Conservation (phyloP, 192 early-diverging fungal species). For the Irineochytrium annulatum region DNA sequence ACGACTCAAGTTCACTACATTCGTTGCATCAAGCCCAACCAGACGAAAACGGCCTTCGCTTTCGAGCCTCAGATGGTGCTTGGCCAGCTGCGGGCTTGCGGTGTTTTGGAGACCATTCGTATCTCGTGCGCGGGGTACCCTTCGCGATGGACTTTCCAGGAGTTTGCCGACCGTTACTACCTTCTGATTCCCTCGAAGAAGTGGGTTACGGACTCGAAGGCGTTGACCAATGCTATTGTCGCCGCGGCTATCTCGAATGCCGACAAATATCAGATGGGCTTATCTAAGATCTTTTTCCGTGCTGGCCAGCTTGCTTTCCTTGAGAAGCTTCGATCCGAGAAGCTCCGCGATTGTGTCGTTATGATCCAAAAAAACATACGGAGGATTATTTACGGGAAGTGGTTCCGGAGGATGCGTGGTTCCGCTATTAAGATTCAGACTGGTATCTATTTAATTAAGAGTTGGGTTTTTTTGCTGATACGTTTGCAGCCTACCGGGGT, state of each 20-base stretch:
- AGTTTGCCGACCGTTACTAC: constrained; percentile 85
- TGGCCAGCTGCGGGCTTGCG: constrained; percentile 85
- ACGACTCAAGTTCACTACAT: constrained; percentile 86
- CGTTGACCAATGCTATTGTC: constrained; percentile 48
- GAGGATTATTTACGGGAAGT: constrained; percentile 48
- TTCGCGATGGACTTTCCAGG: constrained; percentile 77
- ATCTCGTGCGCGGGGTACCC: constrained; percentile 99
- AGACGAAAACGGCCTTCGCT: constrained; percentile 80
- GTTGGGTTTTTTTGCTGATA: constrained; percentile 48
- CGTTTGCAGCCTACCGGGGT: constrained; percentile 45
- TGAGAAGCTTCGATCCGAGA: constrained; percentile 84
- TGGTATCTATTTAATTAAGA: constrained; percentile 9
- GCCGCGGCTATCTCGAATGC: constrained; percentile 65
- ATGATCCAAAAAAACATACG: constrained; percentile 87
- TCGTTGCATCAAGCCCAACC: constrained; percentile 96
- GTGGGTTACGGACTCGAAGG: constrained; percentile 53
- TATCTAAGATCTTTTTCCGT: constrained; percentile 98
- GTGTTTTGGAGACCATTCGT: constrained; percentile 98
- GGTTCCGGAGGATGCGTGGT: constrained; percentile 33
- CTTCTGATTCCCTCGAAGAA: constrained; percentile 44
- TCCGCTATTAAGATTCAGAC: constrained; percentile 61
- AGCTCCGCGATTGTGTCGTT: constrained; percentile 74
- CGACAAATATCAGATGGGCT: constrained; percentile 90
- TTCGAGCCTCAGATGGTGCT: constrained; percentile 95
- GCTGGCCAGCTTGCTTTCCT: constrained; percentile 86